Percentiles rank a stretch among this genome's conserved stretches.
Evolutionary conservation across 2,329 filamentous ascomycete genomes (phyloP).

Genomic region (Cladosporium sp.): DNA sequence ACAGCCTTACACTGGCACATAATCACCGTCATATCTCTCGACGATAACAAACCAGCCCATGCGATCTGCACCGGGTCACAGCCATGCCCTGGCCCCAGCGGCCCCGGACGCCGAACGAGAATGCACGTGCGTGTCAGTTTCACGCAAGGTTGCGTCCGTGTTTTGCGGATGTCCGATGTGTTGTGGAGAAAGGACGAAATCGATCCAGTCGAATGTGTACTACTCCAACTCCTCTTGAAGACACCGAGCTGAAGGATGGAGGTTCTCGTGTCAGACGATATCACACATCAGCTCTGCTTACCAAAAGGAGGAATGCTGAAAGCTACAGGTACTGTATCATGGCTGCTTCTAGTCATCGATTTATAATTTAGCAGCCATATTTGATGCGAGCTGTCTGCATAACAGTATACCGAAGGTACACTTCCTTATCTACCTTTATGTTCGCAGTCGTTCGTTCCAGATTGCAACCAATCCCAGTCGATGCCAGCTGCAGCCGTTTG

Average conservation of each 20-base stretch:
- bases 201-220: too few relatives aligned
- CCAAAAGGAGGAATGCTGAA: too few relatives aligned
- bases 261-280: not conserved
- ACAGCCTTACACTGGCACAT: not conserved
- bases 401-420: too few relatives aligned
- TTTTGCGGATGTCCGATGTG: not conserved
- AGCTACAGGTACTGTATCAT: too few relatives aligned
- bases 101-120: slow-evolving; percentile 5
- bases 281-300: not conserved
- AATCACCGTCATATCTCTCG: not conserved
- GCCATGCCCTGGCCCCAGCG: not conserved
- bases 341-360: too few relatives aligned
- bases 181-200: not conserved
- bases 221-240: not conserved
- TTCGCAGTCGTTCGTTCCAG: slow-evolving; percentile 1
- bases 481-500: not conserved
- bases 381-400: too few relatives aligned
- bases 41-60: not conserved
- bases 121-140: slow-evolving; percentile 8
- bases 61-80: not conserved
- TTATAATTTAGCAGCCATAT: not conserved
- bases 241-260: not conserved
- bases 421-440: not conserved
- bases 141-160: not conserved
- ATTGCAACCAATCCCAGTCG: not conserved